Base-by-base conservation (phyloP, 192 early-diverging fungal genomes). In the Piromyces sp. region DNA sequence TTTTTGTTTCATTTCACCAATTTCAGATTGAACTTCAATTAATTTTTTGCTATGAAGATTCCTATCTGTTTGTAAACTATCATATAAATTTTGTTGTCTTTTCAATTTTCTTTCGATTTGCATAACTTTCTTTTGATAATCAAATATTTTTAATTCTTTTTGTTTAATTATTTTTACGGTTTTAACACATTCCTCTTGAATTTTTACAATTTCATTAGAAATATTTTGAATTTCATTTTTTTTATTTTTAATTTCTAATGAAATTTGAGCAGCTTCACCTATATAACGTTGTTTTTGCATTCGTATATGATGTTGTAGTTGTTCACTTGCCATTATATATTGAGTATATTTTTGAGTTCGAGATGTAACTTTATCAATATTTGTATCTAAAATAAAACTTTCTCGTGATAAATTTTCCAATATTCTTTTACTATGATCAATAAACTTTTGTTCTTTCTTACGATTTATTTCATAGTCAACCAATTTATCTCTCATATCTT, bases 31-130 rank as follows among this genome's bases (percentile, higher is more conserved):
- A 33, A 89, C 87, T 84, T 91, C 90, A 30, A 92, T 86, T 58
- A 92, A 84, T 80, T 92, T 88, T 79, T 92, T 92, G 81, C 85
- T 85, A 80, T 92, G 88, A 80, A 92, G 82, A 78, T 92, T 92
- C 22, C 91, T 83, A 82, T 92, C 91, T 78, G 88, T 88, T 83
- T 91, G 90, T 81, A 91, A 88, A 0, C 90, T 87, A 79, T 92
- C 91, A 83, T 92, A 92, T n/a, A 92, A 83, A 80, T 91, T 91
- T 82, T 92, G 91, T 82, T 92, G 91, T 80, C 91, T 86, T 82
- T 92, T 92, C 26, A 92, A 83, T 81, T 92, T 92, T 30, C 88
- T 92, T 30, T 92, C 90, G n/a, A 90, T 86, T 31, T 89, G 85
- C 17, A 90, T 85, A 78, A 88, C 89, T 83, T 91, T 85, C 79